phyloP scores from a whole-genome alignment of 2,329 filamentous ascomycete genomes.

The Trichoderma harzianum region DNA sequence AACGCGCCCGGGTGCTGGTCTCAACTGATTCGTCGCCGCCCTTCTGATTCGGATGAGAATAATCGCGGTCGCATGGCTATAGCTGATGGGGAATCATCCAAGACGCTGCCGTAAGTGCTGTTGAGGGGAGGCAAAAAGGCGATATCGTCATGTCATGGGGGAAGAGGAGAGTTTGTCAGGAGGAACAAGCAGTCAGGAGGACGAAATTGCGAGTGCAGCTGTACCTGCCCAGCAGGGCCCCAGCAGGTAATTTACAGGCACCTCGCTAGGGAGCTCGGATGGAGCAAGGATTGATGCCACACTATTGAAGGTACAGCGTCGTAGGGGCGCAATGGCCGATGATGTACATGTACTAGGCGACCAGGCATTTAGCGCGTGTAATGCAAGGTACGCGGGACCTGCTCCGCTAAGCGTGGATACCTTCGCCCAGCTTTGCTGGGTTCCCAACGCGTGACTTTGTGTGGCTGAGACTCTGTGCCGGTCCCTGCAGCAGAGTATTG shows the following conservation, averaged over 20 bases:
- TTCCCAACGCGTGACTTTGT: background rate
- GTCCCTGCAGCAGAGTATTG: background rate
- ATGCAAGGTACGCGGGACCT: conserved; percentile 16
- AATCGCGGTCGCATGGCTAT: conserved; percentile 29
- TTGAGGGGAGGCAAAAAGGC: background rate
- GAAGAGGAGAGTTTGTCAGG: background rate
- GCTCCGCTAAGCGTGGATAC: background rate
- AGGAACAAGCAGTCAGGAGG: background rate
- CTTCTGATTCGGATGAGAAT: conserved; percentile 16
- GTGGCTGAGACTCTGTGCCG: background rate
- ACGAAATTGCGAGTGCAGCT: background rate
- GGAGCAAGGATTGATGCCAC: background rate
- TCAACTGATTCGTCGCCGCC: conserved; percentile 18
- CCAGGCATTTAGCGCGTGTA: background rate
- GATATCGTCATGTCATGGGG: conserved; percentile 5
- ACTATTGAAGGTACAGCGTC: background rate
- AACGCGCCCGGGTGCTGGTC: background rate
- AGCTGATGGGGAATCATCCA: conserved; percentile 22
- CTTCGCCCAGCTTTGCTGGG: background rate
- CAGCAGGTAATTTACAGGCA: background rate
- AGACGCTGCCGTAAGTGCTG: conserved; percentile 18
- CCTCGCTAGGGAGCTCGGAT: background rate
- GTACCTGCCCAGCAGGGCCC: background rate
- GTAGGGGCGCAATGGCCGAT: background rate
- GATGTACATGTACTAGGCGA: conserved; percentile 4